phyloP scores from a whole-genome alignment of 192 early-diverging fungal species.

The Powellomyces hirtus region DNA sequence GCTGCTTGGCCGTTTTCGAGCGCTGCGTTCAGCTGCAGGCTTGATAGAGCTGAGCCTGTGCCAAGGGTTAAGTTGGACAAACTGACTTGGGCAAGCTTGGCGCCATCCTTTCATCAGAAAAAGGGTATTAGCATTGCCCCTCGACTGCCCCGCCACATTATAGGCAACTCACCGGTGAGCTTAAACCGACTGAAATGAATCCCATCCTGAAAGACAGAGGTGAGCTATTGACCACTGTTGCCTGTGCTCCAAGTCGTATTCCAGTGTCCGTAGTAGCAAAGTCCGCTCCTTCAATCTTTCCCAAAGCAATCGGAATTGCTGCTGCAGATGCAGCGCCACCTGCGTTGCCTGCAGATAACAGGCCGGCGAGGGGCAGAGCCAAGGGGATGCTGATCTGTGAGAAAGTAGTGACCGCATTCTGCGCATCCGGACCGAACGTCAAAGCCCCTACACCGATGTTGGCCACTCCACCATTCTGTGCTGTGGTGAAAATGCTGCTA shows the following conservation, averaged over 20 bases:
- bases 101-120: too few species aligned
- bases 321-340: background rate
- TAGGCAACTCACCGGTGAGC: background rate
- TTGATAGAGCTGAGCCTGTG: background rate
- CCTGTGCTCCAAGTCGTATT: background rate
- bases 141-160: too few species aligned
- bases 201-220: constrained; percentile 13
- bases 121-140: too few species aligned
- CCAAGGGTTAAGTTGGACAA: constrained; percentile 1
- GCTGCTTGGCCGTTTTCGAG: background rate
- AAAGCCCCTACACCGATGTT: background rate
- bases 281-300: background rate
- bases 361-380: background rate
- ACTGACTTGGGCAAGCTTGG: constrained; percentile 6
- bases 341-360: background rate
- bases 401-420: constrained; percentile 16
- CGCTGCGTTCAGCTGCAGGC: constrained; percentile 7
- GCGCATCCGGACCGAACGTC: constrained; percentile 15
- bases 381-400: constrained; percentile 1
- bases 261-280: constrained; percentile 8
- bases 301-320: background rate
- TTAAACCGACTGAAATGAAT: constrained; percentile 15
- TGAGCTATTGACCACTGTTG: background rate
- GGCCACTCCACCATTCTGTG: background rate
- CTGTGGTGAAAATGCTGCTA: background rate